Conservation (phyloP, 2,329 filamentous ascomycete genomes). For the Cladorrhinum sp. region DNA sequence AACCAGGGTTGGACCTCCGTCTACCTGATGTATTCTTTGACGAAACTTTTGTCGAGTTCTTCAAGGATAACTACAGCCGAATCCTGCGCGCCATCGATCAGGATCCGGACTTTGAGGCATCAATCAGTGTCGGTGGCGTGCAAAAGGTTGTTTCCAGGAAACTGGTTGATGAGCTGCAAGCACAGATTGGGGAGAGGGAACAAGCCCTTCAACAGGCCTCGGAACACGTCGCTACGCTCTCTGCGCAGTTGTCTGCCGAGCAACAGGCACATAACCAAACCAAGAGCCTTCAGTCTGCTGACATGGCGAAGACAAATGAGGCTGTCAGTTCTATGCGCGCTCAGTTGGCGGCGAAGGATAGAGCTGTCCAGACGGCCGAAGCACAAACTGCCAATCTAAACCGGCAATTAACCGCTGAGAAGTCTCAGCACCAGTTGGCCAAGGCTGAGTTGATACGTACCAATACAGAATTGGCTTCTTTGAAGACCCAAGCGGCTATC, state of each 20-base stretch:
- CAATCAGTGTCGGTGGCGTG: constrained; percentile 72
- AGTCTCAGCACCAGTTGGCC: constrained; percentile 63
- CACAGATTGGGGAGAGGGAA: constrained; percentile 72
- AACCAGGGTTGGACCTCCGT: constrained; percentile 45
- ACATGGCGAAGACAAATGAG: constrained; percentile 44
- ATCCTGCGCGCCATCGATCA: constrained; percentile 82
- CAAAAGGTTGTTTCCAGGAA: constrained; percentile 93
- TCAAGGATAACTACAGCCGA: constrained; percentile 93
- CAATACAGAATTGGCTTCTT: no score
- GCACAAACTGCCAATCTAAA: constrained; percentile 5
- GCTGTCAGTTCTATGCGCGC: constrained; percentile 28
- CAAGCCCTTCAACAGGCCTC: constrained; percentile 47
- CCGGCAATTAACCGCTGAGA: constrained; percentile 32
- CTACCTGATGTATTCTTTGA: constrained; percentile 84
- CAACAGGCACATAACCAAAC: constrained; percentile 67
- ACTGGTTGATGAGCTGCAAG: constrained; percentile 79
- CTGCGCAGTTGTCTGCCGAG: constrained; percentile 65
- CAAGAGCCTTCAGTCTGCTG: constrained; percentile 55
- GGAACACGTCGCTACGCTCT: constrained; percentile 44
- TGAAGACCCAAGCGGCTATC: neutral
- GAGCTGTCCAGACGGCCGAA: constrained; percentile 29
- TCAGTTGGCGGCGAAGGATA: constrained; percentile 30
- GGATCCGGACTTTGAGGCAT: constrained; percentile 83
- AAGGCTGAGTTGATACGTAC: constrained; percentile 35
- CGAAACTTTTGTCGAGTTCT: constrained; percentile 81